Conservation (phyloP, 352 stramenopile species). For the Pythium scleroteichum region DNA sequence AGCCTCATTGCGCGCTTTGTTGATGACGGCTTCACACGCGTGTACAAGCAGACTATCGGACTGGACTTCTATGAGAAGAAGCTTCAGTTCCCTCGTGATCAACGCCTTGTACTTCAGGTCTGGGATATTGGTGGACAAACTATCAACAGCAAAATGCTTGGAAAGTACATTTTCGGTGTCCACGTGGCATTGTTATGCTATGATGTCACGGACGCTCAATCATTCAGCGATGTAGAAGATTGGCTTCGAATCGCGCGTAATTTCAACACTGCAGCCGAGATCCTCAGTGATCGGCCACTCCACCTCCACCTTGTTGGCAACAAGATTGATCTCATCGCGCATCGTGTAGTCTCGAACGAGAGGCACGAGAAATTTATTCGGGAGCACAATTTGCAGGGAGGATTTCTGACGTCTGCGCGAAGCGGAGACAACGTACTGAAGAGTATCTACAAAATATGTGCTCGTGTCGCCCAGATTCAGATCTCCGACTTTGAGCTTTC, state of each 20-base stretch:
- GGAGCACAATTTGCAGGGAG: constrained; percentile 53
- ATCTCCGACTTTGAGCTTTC: constrained; percentile 82
- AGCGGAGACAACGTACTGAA: constrained; percentile 85
- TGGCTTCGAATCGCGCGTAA: constrained; percentile 57
- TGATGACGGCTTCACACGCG: constrained; percentile 71
- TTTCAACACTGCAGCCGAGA: constrained; percentile 29
- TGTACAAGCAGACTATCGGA: constrained; percentile 89
- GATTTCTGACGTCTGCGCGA: constrained; percentile 82
- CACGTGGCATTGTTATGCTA: constrained; percentile 86
- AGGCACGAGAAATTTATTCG: constrained; percentile 81
- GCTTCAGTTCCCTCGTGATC: constrained; percentile 69
- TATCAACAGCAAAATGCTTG: constrained; percentile 88
- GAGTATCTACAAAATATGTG: constrained; percentile 76
- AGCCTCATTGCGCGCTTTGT: constrained; percentile 85
- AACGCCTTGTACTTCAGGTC: constrained; percentile 78
- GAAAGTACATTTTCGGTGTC: constrained; percentile 82
- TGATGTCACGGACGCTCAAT: constrained; percentile 84
- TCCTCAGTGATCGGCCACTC: constrained; percentile 30
- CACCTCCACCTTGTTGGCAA: constrained; percentile 83
- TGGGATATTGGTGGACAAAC: constrained; percentile 90
- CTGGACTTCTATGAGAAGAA: constrained; percentile 90
- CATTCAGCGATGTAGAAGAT: constrained; percentile 79
- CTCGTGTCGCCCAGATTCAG: constrained; percentile 59
- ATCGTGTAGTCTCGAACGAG: constrained; percentile 66
- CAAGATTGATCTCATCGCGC: constrained; percentile 84